Evolutionary conservation across 2,329 filamentous ascomycete genomes (phyloP).

Genomic region (Cordyceps javanica): DNA sequence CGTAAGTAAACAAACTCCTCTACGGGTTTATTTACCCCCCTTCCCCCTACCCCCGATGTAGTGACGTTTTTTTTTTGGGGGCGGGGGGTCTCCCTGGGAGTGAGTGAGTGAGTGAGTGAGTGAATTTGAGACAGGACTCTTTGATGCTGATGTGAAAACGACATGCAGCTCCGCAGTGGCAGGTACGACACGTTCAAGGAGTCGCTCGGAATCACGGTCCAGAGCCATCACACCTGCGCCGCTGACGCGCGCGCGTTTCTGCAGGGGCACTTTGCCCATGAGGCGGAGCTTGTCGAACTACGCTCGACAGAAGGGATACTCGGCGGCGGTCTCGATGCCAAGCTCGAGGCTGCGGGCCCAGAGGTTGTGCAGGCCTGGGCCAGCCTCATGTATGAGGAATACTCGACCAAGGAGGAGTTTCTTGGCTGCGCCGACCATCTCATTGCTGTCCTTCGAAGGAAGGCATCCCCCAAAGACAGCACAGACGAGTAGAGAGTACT

Average conservation of each 20-base stretch:
- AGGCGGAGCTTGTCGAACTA: constrained; percentile 12
- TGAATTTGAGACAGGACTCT: too few relatives aligned
- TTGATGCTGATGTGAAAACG: background rate
- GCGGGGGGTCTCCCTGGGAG: too few relatives aligned
- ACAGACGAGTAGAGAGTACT: background rate
- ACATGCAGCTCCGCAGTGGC: constrained; percentile 5
- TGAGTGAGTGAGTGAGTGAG: too few relatives aligned
- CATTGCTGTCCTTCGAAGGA: constrained; percentile 7
- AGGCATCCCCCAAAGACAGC: background rate
- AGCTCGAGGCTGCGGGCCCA: constrained; percentile 3
- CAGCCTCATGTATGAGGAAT: constrained; percentile 9
- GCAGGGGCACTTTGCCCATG: constrained; percentile 7
- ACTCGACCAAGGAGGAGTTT: constrained; percentile 12
- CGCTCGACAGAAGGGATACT: constrained; percentile 15
- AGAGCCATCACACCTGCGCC: constrained; percentile 9
- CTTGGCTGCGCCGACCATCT: constrained; percentile 14
- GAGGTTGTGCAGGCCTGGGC: constrained; percentile 10
- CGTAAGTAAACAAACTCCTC: constrained; percentile 7
- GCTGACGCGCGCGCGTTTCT: constrained; percentile 8
- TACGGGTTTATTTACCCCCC: too few relatives aligned
- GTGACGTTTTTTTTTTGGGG: too few relatives aligned
- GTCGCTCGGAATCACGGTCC: background rate
- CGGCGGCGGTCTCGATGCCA: constrained; percentile 13
- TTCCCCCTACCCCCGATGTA: too few relatives aligned
- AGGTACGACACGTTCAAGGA: constrained; percentile 9